Base-by-base conservation (phyloP, 176 grass and related monocot genomes). In the Aegilops speltoides region DNA sequence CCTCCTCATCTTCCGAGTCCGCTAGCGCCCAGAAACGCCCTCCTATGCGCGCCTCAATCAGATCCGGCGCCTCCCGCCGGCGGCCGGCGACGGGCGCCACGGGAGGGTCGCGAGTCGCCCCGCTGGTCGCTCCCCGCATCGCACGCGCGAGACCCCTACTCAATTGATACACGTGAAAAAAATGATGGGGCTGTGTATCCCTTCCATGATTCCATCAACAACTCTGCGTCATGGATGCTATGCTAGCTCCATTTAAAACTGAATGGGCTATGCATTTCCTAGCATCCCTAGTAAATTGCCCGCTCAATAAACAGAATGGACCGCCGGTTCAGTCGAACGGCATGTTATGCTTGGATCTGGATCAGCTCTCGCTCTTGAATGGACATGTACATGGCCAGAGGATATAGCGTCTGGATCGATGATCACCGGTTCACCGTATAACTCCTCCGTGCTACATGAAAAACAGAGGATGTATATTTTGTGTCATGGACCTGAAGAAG, bases 211-310 rank as follows among this genome's bases (percentile, higher is more conserved):
- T 59, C 19, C 54, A 59, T 22, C 54, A 8, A 59, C 46, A 4
- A 16, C 77, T 79, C 54, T 65, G 16, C 26, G 66, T 59, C 33
- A 79, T 84, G 81, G 89, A 87, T 83, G 83, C 45, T 4, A 87
- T 83, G 83, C 61, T 1, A 76, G 14, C 28, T 7, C 78, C 37
- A 71, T 88, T 80, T 62, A 72, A 43, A 36, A 79, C 66, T 6
- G 80, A 68, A 84, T 84, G 81, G 85, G 64, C 61, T 36, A 8
- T 60, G 75, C 80, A 87, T 12, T 80, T 87, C 33, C 32, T 66
- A 59, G 69, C 76, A 87, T 90, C 43, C n/a, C 89, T 84, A 76
- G 34, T 22, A 67, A 68, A 74, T 43, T 66, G 40, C 36, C 41
- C 33, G 11, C 36, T 72, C 22, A 73, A 57, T 20, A 73, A 8